phyloP scores from a whole-genome alignment of 2,329 filamentous ascomycete genomes.

The Dactylellina sp. region DNA sequence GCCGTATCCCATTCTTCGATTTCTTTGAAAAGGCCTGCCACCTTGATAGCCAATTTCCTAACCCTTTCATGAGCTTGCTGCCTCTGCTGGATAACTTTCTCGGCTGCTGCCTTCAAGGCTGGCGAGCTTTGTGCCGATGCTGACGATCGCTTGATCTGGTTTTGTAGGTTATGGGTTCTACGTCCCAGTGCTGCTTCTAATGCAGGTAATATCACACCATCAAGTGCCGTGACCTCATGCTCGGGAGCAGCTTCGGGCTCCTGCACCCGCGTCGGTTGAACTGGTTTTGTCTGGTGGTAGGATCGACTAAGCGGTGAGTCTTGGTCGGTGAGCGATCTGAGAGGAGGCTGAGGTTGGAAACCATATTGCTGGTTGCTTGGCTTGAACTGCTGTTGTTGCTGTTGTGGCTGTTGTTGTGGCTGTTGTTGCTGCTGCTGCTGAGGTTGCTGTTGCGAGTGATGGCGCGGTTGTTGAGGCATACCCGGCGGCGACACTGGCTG shows the following conservation, averaged over 20 bases:
- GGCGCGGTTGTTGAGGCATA: slow-evolving; percentile 47
- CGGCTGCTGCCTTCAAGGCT: slow-evolving; percentile 60
- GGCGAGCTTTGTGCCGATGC: slow-evolving; percentile 53
- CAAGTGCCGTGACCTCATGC: slow-evolving; percentile 84
- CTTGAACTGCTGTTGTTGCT: slow-evolving; percentile 48
- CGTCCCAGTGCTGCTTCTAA: slow-evolving; percentile 90
- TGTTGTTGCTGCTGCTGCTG: slow-evolving; percentile 43
- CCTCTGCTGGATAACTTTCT: slow-evolving; percentile 71
- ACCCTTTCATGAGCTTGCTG: slow-evolving; percentile 86
- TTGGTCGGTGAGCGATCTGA: slow-evolving; percentile 45
- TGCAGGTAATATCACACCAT: slow-evolving; percentile 91
- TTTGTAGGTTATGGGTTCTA: slow-evolving; percentile 72
- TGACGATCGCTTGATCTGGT: slow-evolving; percentile 60
- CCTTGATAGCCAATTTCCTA: slow-evolving; percentile 81
- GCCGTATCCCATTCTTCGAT: slow-evolving; percentile 89
- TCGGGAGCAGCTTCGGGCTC: slow-evolving; percentile 60
- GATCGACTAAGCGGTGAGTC: slow-evolving; percentile 48
- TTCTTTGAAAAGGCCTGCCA: slow-evolving; percentile 84
- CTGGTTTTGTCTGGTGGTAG: slow-evolving; percentile 47
- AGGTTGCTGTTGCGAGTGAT: slow-evolving; percentile 27
- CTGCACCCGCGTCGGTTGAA: slow-evolving; percentile 29
- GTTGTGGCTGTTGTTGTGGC: slow-evolving; percentile 34
- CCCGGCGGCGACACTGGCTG: slow-evolving; percentile 42
- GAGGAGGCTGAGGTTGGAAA: slow-evolving; percentile 50
- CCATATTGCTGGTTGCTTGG: slow-evolving; percentile 48